Conservation (phyloP, 2,329 filamentous ascomycete species). For the Neofusicoccum kwambonambiense region DNA sequence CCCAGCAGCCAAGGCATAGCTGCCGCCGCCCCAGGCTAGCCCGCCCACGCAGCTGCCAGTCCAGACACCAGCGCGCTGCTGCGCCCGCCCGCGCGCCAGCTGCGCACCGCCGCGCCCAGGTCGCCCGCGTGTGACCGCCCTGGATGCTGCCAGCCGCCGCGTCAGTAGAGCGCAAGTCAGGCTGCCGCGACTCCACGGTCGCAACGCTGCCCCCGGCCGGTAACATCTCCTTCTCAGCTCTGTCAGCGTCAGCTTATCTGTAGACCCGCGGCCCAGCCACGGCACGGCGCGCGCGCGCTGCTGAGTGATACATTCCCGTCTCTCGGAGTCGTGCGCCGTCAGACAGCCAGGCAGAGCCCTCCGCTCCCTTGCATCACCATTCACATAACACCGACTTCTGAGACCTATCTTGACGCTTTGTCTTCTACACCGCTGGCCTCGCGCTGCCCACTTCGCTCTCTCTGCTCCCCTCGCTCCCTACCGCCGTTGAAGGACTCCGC, state of each 20-base stretch:
- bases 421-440: constrained; percentile 11
- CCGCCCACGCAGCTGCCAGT: background rate
- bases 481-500: background rate
- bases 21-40: background rate
- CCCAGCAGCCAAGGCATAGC: background rate
- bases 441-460: background rate
- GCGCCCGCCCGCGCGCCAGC: constrained; percentile 8
- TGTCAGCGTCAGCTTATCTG: constrained; percentile 18
- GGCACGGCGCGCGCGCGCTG: constrained; percentile 3
- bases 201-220: background rate
- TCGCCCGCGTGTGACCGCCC: constrained; percentile 13
- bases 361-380: constrained; percentile 17
- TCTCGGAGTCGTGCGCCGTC: constrained; percentile 13
- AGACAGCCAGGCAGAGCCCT: constrained; percentile 5
- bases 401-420: constrained; percentile 17
- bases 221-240: constrained; percentile 15
- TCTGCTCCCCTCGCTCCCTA: background rate
- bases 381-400: constrained; percentile 16
- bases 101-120: constrained; percentile 10
- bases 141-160: constrained; percentile 19
- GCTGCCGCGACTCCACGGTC: background rate
- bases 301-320: constrained; percentile 18
- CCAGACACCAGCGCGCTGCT: background rate
- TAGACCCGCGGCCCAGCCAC: constrained; percentile 12
- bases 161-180: constrained; percentile 16